Evolutionary conservation across 164 flowering plant species (phyloP).

Genomic region (Vitis rupestris): DNA sequence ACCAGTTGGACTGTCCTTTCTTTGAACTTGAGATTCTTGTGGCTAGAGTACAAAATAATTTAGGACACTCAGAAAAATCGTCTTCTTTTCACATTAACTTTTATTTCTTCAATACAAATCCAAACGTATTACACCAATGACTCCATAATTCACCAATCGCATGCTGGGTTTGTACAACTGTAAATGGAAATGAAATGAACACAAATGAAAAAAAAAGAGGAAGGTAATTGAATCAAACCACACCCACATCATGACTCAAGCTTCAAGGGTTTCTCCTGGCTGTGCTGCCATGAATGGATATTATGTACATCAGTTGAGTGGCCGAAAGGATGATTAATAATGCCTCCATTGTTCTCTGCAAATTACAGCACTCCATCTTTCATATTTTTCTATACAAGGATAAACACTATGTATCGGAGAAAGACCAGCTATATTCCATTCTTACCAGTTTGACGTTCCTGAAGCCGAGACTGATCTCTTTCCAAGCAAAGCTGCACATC

Average conservation of each 20-base stretch:
- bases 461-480: slow-evolving; percentile 56
- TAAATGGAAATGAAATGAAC: not conserved
- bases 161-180: slow-evolving; percentile 1
- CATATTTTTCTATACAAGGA: no score
- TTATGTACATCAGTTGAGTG: slow-evolving; percentile 71
- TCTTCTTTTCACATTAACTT: not conserved
- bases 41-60: not conserved
- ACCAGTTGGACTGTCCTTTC: no score
- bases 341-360: slow-evolving; percentile 96
- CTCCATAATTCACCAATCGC: not conserved
- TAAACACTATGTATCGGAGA: no score
- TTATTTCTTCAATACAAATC: not conserved
- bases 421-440: not conserved
- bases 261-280: slow-evolving; percentile 22
- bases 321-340: slow-evolving; percentile 75
- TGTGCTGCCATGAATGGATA: slow-evolving; percentile 54
- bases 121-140: slow-evolving; percentile 10
- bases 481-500: slow-evolving; percentile 74
- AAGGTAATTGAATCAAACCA: not conserved
- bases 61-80: not conserved
- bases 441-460: slow-evolving; percentile 78
- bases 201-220: not conserved
- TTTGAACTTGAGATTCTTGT: no score
- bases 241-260: not conserved
- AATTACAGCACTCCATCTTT: not conserved